Evolutionary conservation across 2,329 filamentous ascomycete species (phyloP).

Genomic region (Botrytis aclada): DNA sequence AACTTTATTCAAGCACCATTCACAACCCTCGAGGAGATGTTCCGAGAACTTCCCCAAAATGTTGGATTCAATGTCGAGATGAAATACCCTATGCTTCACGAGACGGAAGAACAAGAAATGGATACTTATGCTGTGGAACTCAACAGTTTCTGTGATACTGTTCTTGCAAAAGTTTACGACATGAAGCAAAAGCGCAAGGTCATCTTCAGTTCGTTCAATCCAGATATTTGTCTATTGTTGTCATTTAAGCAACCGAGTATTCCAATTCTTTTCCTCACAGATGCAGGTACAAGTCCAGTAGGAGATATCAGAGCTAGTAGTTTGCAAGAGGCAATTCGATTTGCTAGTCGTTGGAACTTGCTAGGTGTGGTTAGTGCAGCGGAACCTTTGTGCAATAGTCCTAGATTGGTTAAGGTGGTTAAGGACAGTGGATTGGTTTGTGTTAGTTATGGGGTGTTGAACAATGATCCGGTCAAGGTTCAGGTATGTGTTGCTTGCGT

Average conservation of each 20-base stretch:
- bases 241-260: slow-evolving; percentile 98
- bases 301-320: slow-evolving; percentile 88
- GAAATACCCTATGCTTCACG: slow-evolving; percentile 98
- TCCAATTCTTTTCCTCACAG: slow-evolving; percentile 89
- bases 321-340: slow-evolving; percentile 91
- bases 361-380: slow-evolving; percentile 88
- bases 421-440: slow-evolving; percentile 94
- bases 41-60: slow-evolving; percentile 73
- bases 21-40: slow-evolving; percentile 90
- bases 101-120: slow-evolving; percentile 94
- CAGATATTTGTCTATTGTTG: slow-evolving; percentile 89
- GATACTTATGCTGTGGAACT: slow-evolving; percentile 93
- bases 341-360: slow-evolving; percentile 91
- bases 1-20: slow-evolving; percentile 96
- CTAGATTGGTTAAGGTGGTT: slow-evolving; percentile 83
- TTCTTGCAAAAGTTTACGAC: slow-evolving; percentile 87
- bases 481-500: slow-evolving; percentile 57
- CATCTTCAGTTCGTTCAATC: slow-evolving; percentile 96
- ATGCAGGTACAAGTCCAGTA: slow-evolving; percentile 76
- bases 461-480: slow-evolving; percentile 84
- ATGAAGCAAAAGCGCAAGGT: slow-evolving; percentile 79
- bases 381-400: slow-evolving; percentile 83
- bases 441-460: slow-evolving; percentile 86
- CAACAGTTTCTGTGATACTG: slow-evolving; percentile 94
- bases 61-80: slow-evolving; percentile 99